Evolutionary conservation across 1,139 yeast species (phyloP).

Genomic region (Hyphopichia khmerensis): DNA sequence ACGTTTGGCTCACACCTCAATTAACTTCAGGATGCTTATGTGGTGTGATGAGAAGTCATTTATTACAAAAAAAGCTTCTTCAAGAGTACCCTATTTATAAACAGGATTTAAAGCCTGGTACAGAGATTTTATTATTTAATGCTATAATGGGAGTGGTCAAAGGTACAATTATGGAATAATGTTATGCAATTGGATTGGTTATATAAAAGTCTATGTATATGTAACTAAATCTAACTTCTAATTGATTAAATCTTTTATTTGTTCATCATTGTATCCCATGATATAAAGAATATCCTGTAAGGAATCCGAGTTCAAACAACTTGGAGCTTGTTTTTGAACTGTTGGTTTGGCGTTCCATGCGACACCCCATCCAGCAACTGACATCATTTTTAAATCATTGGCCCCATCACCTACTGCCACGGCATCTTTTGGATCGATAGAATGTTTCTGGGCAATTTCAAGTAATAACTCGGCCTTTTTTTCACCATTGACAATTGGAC

Average conservation of each 20-base stretch:
- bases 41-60: slow-evolving; percentile 74
- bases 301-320: slow-evolving; percentile 68
- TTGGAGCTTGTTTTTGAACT: slow-evolving; percentile 81
- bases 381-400: slow-evolving; percentile 93
- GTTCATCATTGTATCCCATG: slow-evolving; percentile 68
- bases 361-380: slow-evolving; percentile 85
- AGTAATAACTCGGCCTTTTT: slow-evolving; percentile 74
- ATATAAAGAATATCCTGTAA: slow-evolving; percentile 76
- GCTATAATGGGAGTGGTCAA: slow-evolving; percentile 79
- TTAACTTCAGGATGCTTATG: slow-evolving; percentile 78
- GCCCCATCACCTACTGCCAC: slow-evolving; percentile 98
- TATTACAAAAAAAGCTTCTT: slow-evolving; percentile 55
- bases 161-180: slow-evolving; percentile 44
- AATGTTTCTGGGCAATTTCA: slow-evolving; percentile 64
- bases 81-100: slow-evolving; percentile 52
- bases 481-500: slow-evolving; percentile 83
- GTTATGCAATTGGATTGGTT: slow-evolving; percentile 1
- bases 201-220: background rate
- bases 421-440: slow-evolving; percentile 53
- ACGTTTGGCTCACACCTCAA: slow-evolving; percentile 77
- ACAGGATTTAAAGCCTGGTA: slow-evolving; percentile 55
- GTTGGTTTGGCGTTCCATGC: slow-evolving; percentile 98
- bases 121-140: slow-evolving; percentile 69
- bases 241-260: slow-evolving; percentile 30
- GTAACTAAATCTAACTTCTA: too few species aligned